Conservation (phyloP, 2,329 filamentous ascomycete species). For the Zymoseptoria passerinii region DNA sequence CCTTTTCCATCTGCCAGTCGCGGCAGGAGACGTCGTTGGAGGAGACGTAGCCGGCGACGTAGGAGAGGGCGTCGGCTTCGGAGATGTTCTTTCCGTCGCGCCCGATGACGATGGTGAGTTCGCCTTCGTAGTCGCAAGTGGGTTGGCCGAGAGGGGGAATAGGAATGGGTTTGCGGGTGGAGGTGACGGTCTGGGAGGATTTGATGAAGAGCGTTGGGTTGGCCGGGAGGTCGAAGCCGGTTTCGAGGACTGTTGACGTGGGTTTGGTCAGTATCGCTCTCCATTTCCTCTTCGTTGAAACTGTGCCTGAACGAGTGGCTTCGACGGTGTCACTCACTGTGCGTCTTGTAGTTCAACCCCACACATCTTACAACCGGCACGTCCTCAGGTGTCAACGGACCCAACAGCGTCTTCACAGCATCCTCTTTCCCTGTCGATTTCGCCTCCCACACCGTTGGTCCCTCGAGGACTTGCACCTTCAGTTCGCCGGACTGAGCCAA, state of each 20-base stretch:
- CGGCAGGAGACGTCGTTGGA: constrained; percentile 76
- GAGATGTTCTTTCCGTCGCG: constrained; percentile 57
- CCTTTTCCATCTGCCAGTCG: constrained; percentile 46
- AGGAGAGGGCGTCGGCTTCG: constrained; percentile 56
- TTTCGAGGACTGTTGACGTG: constrained; percentile 28
- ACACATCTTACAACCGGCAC: constrained; percentile 52
- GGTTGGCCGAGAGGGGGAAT: constrained; percentile 59
- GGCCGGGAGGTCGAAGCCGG: constrained; percentile 59
- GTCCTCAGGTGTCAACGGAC: constrained; percentile 43
- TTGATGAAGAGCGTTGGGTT: constrained; percentile 71
- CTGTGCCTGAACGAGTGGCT: neutral
- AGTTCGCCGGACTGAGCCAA: constrained; percentile 36
- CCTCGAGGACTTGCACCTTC: constrained; percentile 45
- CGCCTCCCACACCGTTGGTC: constrained; percentile 38
- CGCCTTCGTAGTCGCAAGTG: constrained; percentile 69
- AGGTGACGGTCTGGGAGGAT: constrained; percentile 56
- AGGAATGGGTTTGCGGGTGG: constrained; percentile 58
- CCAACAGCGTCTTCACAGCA: constrained; percentile 46
- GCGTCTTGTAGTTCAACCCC: constrained; percentile 53
- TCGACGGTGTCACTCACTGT: constrained; percentile 28
- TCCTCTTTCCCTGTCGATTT: constrained; percentile 47
- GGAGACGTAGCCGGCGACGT: constrained; percentile 66
- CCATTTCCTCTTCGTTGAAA: neutral
- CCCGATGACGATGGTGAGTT: constrained; percentile 66
- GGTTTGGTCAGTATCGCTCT: neutral